Evolutionary conservation across 2,329 filamentous ascomycete genomes (phyloP).

Genomic region (Phoma sp.): DNA sequence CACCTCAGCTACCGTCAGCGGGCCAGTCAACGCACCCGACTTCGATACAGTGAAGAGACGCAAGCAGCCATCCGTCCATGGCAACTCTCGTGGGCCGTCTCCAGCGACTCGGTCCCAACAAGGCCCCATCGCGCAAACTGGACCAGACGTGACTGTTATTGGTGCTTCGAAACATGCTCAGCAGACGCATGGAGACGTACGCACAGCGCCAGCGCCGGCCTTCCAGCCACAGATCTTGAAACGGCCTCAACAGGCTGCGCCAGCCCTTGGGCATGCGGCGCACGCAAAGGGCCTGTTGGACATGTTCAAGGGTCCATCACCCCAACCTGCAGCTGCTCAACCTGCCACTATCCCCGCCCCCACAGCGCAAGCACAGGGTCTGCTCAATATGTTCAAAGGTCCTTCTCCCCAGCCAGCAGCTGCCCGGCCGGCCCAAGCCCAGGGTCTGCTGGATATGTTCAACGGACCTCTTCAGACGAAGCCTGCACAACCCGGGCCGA

Average conservation of each 20-base stretch:
- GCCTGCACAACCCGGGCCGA: background rate
- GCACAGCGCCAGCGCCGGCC: constrained; percentile 17
- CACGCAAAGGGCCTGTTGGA: constrained; percentile 29
- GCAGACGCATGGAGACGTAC: constrained; percentile 10
- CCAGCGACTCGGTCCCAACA: constrained; percentile 34
- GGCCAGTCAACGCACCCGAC: constrained; percentile 52
- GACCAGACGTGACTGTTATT: constrained; percentile 12
- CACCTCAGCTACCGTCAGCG: constrained; percentile 50
- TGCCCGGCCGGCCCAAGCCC: constrained; percentile 24
- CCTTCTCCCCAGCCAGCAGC: constrained; percentile 16
- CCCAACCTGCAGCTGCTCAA: constrained; percentile 8
- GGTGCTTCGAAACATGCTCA: constrained; percentile 12
- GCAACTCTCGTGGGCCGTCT: constrained; percentile 38
- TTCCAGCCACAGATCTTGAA: constrained; percentile 48
- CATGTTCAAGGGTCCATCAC: constrained; percentile 24
- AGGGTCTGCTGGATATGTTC: constrained; percentile 29
- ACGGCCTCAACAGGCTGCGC: constrained; percentile 39
- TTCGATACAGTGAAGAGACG: constrained; percentile 49
- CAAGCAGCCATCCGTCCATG: constrained; percentile 27
- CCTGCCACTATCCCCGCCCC: constrained; percentile 2
- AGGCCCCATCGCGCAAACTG: constrained; percentile 15
- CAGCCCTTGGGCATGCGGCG: constrained; percentile 20
- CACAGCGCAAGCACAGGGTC: constrained; percentile 27
- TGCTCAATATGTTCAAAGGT: constrained; percentile 28
- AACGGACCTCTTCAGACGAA: constrained; percentile 19